These are phyloP conservation scores for Lasiosphaeria hispida DNA, from an alignment of 495 filamentous ascomycete species.

Conservation along the genomic window DNA sequence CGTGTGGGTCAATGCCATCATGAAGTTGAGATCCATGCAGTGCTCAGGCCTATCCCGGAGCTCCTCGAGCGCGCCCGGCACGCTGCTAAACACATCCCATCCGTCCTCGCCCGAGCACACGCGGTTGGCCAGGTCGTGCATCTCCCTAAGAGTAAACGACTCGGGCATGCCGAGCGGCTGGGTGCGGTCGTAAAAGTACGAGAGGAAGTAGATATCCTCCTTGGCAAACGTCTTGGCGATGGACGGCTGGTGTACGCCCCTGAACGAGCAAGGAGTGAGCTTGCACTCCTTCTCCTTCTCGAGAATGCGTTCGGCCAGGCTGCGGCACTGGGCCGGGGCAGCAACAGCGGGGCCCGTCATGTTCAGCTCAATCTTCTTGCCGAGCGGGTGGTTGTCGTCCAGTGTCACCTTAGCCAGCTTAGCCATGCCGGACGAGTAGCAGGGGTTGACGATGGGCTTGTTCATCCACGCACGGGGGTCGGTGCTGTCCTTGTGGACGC, in stretches of 20 bases:
- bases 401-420: conserved; percentile 67
- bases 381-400: conserved; percentile 59
- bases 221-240: conserved; percentile 87
- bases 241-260: conserved; percentile 90
- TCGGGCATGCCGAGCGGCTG: conserved; percentile 92
- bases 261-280: conserved; percentile 92
- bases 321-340: conserved; percentile 82
- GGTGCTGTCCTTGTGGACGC: conserved; percentile 44
- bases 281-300: conserved; percentile 80
- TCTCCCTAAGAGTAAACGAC: conserved; percentile 83
- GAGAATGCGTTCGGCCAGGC: conserved; percentile 83
- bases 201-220: conserved; percentile 95
- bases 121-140: conserved; percentile 75
- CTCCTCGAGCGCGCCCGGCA: conserved; percentile 72
- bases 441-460: conserved; percentile 77
- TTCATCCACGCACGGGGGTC: conserved; percentile 50
- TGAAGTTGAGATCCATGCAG: conserved; percentile 94
- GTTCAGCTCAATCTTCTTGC: conserved; percentile 61
- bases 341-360: conserved; percentile 81
- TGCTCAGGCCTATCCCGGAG: conserved; percentile 77
- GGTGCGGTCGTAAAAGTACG: conserved; percentile 95
- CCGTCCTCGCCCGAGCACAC: conserved; percentile 76
- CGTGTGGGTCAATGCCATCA: conserved; percentile 86
- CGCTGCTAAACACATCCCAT: conserved; percentile 75
- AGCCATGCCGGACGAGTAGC: conserved; percentile 77